Evolutionary conservation across 2,329 filamentous ascomycete species (phyloP).

Genomic region (Colletotrichum sp.): DNA sequence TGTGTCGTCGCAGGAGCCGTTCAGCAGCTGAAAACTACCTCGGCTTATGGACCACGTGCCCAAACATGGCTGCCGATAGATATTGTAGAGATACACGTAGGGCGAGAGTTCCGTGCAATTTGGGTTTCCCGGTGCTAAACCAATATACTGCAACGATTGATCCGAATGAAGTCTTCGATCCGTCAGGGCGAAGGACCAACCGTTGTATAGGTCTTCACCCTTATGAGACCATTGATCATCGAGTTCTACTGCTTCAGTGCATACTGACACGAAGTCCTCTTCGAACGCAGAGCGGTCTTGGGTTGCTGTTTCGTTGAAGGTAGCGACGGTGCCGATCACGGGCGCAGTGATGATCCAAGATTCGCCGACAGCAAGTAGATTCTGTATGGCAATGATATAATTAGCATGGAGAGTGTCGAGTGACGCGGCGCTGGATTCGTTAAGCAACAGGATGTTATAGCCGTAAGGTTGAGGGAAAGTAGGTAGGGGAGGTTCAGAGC

Average conservation of each 20-base stretch:
- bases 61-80: accelerated
- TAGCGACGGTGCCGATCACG: neutral
- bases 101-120: neutral
- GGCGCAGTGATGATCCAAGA: neutral
- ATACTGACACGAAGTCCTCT: too few relatives aligned
- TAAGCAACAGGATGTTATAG: neutral
- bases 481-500: neutral
- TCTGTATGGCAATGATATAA: accelerated
- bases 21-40: neutral
- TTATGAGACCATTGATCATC: neutral
- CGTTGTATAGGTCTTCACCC: neutral
- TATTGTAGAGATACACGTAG: neutral
- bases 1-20: neutral
- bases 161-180: neutral
- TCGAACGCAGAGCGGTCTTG: too few relatives aligned
- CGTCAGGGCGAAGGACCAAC: neutral
- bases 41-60: neutral
- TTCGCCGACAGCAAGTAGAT: accelerated
- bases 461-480: neutral
- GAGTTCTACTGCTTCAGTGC: too few relatives aligned
- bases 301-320: neutral
- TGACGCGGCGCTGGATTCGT: accelerated
- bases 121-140: neutral
- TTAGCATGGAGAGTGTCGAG: accelerated
- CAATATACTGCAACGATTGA: neutral